These are phyloP conservation scores for Penicillium antarcticum DNA, from an alignment of 495 filamentous ascomycete species.

Conservation along the genomic window DNA sequence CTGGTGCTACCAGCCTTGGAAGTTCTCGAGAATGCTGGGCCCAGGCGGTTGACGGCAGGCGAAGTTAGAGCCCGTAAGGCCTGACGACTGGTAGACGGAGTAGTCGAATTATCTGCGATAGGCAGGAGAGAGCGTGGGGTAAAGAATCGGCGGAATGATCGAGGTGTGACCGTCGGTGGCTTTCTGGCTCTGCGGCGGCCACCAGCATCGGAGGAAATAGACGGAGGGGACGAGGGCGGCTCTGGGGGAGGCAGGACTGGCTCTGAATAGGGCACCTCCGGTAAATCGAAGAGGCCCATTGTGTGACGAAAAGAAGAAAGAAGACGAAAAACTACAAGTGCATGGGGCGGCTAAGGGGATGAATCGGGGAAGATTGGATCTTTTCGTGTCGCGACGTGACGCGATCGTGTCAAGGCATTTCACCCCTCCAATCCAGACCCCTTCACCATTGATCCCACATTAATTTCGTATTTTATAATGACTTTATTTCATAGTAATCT, in stretches of 20 bases:
- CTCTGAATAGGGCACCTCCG: constrained; percentile 41
- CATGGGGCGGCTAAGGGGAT: constrained; percentile 17
- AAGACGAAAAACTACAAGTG: not conserved
- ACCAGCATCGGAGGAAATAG: constrained; percentile 42
- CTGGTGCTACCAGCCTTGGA: constrained; percentile 32
- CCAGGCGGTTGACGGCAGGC: constrained; percentile 57
- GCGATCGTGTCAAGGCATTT: constrained; percentile 4
- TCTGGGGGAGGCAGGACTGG: constrained; percentile 38
- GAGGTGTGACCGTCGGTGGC: constrained; percentile 61
- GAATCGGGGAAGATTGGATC: constrained; percentile 7
- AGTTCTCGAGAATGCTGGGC: constrained; percentile 42
- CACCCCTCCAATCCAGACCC: not conserved
- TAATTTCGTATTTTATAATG: too few species aligned
- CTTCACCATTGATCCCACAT: not conserved
- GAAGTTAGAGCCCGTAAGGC: constrained; percentile 69
- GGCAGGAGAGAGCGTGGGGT: constrained; percentile 59
- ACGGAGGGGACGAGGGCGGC: constrained; percentile 45
- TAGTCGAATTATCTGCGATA: constrained; percentile 35
- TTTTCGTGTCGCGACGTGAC: constrained; percentile 10
- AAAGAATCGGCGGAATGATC: constrained; percentile 79
- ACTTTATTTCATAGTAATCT: too few species aligned
- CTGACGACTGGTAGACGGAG: constrained; percentile 54
- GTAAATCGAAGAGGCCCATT: constrained; percentile 39
- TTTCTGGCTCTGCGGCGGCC: constrained; percentile 43
- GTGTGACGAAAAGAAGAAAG: constrained; percentile 20